Conservation (phyloP, 352 stramenopile species). For the Pythium biforme region DNA sequence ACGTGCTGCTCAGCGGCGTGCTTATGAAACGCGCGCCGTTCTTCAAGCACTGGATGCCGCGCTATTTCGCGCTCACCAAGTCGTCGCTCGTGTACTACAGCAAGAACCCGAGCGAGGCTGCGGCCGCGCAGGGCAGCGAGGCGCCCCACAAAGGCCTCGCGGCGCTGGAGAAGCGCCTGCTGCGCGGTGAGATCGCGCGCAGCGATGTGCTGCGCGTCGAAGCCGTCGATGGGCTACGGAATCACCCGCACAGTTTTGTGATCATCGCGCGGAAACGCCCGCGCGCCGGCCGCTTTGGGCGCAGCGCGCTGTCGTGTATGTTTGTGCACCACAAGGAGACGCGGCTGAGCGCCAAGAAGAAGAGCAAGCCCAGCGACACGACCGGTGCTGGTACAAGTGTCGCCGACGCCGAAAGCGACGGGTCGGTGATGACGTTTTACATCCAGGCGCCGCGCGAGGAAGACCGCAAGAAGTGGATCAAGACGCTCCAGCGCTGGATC, state of each 20-base stretch:
- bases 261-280: conserved; percentile 56
- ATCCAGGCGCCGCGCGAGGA: conserved; percentile 59
- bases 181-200: conserved; percentile 63
- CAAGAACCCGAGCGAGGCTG: conserved; percentile 46
- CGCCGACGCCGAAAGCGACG: conserved; percentile 30
- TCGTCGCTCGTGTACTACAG: conserved; percentile 65
- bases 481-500: conserved; percentile 70
- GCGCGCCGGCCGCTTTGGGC: conserved; percentile 26
- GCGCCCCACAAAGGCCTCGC: conserved; percentile 41
- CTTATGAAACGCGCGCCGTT: conserved; percentile 73
- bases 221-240: conserved; percentile 49
- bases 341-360: conserved; percentile 37
- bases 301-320: conserved; percentile 39
- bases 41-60: conserved; percentile 71
- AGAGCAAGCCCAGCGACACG: neutral
- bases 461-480: conserved; percentile 74
- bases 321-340: conserved; percentile 60
- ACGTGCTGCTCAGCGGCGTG: conserved; percentile 58
- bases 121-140: conserved; percentile 22
- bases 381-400: neutral
- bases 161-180: conserved; percentile 50
- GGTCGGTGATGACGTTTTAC: conserved; percentile 61
- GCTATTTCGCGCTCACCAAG: conserved; percentile 68
- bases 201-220: conserved; percentile 66
- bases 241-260: conserved; percentile 67